Evolutionary conservation across 306 rosid species (phyloP).

Genomic region (Fragaria vesca): DNA sequence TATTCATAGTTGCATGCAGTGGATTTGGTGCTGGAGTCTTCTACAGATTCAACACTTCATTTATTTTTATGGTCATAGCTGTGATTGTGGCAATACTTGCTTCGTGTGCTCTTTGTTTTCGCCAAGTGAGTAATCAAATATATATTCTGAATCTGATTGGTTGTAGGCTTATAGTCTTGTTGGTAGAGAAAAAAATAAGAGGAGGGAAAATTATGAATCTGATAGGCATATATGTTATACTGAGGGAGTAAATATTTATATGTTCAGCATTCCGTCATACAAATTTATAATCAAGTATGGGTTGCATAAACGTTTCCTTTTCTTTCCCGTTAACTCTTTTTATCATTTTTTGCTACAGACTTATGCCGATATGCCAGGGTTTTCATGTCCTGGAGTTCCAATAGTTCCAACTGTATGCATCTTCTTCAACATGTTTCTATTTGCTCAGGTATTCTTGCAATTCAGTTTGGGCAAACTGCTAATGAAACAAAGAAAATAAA

Average conservation of each 20-base stretch:
- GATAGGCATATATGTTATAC: background rate
- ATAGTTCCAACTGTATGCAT: conserved; percentile 73
- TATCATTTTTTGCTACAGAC: conserved; percentile 42
- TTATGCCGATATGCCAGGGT: conserved; percentile 70
- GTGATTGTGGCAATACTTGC: conserved; percentile 52
- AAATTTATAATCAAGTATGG: background rate
- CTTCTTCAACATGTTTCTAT: conserved; percentile 87
- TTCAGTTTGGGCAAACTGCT: conserved; percentile 6
- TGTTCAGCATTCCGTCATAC: background rate
- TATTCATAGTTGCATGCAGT: conserved; percentile 50
- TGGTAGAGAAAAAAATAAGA: background rate
- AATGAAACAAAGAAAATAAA: conserved; percentile 3
- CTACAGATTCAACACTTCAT: conserved; percentile 49
- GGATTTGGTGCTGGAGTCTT: conserved; percentile 81
- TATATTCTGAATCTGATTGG: conserved; percentile 6
- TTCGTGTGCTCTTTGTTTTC: conserved; percentile 55
- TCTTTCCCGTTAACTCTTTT: conserved; percentile 21
- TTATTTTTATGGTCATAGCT: conserved; percentile 44
- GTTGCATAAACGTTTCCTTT: background rate
- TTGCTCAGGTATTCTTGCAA: conserved; percentile 67
- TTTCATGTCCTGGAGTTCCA: conserved; percentile 94
- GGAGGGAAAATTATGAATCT: background rate
- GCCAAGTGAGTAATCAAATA: conserved; percentile 56
- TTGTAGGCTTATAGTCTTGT: conserved; percentile 10
- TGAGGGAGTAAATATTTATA: background rate